phyloP scores from a whole-genome alignment of 2,329 filamentous ascomycete species.

The Cladophialophora chaetospira region DNA sequence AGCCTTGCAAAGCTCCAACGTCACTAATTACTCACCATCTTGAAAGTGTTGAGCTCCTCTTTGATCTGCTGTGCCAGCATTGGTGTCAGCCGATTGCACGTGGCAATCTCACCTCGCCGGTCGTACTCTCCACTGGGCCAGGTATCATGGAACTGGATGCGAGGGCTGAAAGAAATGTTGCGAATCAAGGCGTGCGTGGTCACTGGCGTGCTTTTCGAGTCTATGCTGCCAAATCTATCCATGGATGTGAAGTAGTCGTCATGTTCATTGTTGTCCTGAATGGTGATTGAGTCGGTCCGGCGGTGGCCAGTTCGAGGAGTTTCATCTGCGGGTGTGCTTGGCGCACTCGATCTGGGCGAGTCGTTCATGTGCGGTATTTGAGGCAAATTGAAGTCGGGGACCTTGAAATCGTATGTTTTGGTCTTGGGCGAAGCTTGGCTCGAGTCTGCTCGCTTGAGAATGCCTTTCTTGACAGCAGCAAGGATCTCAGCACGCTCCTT shows the following conservation, averaged over 20 bases:
- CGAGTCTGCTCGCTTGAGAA: conserved; percentile 77
- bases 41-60: conserved; percentile 98
- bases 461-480: conserved; percentile 90
- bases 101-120: conserved; percentile 91
- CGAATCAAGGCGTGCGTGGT: conserved; percentile 71
- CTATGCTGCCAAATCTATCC: conserved; percentile 67
- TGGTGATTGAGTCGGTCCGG: conserved; percentile 69
- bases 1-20: conserved; percentile 37
- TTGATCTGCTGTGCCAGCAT: conserved; percentile 99
- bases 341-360: conserved; percentile 80
- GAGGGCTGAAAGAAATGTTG: conserved; percentile 78
- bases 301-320: conserved; percentile 59
- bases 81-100: conserved; percentile 94
- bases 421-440: conserved; percentile 70
- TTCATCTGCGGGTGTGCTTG: conserved; percentile 80
- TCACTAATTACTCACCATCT: conserved; percentile 72
- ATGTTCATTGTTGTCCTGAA: conserved; percentile 80
- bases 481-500: conserved; percentile 88
- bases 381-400: conserved; percentile 59
- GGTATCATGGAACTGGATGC: conserved; percentile 93
- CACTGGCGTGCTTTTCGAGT: conserved; percentile 76
- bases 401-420: conserved; percentile 59
- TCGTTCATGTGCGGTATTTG: conserved; percentile 67
- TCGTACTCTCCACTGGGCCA: conserved; percentile 97
- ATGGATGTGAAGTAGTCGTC: conserved; percentile 85